These are phyloP conservation scores for Elsinoe arachidis DNA, from an alignment of 2,329 filamentous ascomycete species.

Conservation along the genomic window DNA sequence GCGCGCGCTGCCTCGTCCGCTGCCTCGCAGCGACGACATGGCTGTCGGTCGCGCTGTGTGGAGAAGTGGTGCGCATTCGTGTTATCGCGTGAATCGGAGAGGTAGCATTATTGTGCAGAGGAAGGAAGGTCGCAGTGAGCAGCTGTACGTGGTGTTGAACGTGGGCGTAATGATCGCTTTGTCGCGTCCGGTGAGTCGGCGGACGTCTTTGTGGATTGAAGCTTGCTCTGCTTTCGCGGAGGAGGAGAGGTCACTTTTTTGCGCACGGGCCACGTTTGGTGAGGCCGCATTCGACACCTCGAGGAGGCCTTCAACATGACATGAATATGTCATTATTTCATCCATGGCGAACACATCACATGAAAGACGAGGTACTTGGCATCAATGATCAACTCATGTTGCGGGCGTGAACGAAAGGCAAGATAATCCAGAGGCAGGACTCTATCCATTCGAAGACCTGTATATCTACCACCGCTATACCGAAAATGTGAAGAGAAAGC, in stretches of 20 bases:
- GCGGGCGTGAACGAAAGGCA: no score
- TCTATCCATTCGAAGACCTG: neutral
- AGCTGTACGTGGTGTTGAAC: no score
- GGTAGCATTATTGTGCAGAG: neutral
- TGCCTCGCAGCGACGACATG: conserved; percentile 16
- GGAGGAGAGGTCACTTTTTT: conserved; percentile 1
- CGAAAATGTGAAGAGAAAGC: neutral
- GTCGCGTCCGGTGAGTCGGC: no score
- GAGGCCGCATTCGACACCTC: neutral
- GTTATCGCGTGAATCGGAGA: no score
- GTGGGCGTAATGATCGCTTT: no score
- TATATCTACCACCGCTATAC: neutral
- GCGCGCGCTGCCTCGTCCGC: conserved; percentile 13
- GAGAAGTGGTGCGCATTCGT: conserved; percentile 10
- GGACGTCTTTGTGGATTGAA: no score
- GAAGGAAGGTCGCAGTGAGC: neutral
- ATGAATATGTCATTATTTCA: no score
- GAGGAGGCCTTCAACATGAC: neutral
- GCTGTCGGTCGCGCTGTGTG: conserved; percentile 10
- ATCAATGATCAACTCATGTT: no score
- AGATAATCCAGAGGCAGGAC: neutral
- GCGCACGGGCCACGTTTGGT: conserved; percentile 1
- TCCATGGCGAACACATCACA: neutral
- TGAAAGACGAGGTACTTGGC: no score
- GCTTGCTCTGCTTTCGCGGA: neutral